Base-by-base conservation (phyloP, 148 eudicot genomes). In the Silene conica region DNA sequence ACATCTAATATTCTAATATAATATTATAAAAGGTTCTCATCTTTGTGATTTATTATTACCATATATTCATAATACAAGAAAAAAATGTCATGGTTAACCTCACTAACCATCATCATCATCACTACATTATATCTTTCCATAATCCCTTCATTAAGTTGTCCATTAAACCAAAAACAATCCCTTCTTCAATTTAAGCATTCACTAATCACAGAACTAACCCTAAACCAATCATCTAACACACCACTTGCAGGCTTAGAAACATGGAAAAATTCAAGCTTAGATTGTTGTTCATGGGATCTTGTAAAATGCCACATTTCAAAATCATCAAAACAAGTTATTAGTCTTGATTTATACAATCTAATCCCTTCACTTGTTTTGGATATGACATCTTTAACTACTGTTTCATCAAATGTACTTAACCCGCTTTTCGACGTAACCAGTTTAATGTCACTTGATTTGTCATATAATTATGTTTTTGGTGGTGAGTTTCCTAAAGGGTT, bases 271-370 rank as follows among this genome's bases (percentile, higher is more conserved):
- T 73, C 73, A 18, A 80, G 66, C 21, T 26, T 59, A 0, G 82
- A 83, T 19, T 87, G 91, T 38, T 87, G 91, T 57, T 46, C 38
- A 1, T 87, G 91, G 88, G 80, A 76, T 1, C 52, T 78, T 21
- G 87, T 87, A 19, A 38, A 66, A 18, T 87, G 91, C 45, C 19
- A 59, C 66, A 20, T 75, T 4, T 18, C 65, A 23, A 38, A 21
- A 22, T 45, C 74, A 18, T 58, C 80, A 10, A 69, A 61, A 18
- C 16, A 67, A 3, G 76, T 87, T 43, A 78, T 76, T 25, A 78
- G 68, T 38, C 88, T 87, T 25, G 38, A 78, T 54, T 78, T 87
- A 8, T 26, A 63, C 74, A 76, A 71, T 66, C 23, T 83, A 10
- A 34, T 76, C 22, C 83, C 79, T 6, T 59, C 67, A 16, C 74